Conservation (phyloP, 192 early-diverging fungal species). For the Geranomyces michiganensis region DNA sequence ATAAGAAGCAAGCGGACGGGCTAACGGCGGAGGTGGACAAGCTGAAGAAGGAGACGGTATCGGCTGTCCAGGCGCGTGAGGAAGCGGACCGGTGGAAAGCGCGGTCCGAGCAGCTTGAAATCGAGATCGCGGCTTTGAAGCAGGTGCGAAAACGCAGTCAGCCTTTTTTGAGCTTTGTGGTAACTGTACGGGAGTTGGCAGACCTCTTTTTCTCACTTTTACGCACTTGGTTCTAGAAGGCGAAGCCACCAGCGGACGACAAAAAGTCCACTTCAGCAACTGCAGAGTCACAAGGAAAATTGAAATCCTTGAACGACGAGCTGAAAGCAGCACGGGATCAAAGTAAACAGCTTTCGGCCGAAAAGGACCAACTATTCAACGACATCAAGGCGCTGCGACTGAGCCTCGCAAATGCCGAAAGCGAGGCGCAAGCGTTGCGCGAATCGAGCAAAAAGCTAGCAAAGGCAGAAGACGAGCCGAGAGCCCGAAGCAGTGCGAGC, state of each 20-base stretch:
- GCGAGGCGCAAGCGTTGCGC: not conserved
- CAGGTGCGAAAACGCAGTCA: slow-evolving; percentile 20
- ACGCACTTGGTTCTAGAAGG: not conserved
- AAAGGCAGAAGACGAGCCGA: not conserved
- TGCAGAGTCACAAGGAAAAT: not conserved
- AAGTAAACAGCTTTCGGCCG: not conserved
- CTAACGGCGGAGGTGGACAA: slow-evolving; percentile 22
- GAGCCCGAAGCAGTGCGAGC: not conserved
- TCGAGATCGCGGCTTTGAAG: slow-evolving; percentile 5
- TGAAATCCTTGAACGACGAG: not conserved
- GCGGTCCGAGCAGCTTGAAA: not conserved
- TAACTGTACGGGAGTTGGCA: too few relatives aligned
- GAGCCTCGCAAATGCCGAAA: slow-evolving; percentile 13
- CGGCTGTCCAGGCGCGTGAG: slow-evolving; percentile 7
- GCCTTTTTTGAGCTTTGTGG: too few relatives aligned
- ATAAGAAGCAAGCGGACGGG: slow-evolving; percentile 27
- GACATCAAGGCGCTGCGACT: not conserved
- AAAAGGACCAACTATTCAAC: not conserved
- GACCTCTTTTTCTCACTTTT: too few relatives aligned
- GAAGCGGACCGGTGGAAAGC: slow-evolving; percentile 30
- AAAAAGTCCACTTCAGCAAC: not conserved
- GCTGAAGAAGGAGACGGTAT: slow-evolving; percentile 15
- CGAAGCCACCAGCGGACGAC: not conserved
- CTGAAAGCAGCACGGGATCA: not conserved
- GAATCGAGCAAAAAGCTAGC: not conserved